Conservation (phyloP, 1,139 yeast genomes). For the Blastobotrys capitulatus region DNA sequence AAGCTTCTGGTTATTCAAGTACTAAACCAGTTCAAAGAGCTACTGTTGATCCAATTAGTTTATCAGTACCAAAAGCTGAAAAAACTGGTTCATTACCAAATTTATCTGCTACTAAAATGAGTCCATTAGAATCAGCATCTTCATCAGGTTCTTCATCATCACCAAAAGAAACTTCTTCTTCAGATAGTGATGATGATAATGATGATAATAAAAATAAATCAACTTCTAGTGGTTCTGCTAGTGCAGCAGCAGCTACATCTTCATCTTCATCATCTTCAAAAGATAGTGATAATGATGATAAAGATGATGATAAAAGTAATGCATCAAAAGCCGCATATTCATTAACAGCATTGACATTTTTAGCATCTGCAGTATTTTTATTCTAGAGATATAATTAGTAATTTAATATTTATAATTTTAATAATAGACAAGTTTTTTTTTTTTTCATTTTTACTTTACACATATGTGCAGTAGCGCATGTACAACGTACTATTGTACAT, state of each 20-base stretch:
- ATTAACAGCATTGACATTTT: background rate
- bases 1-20: constrained; percentile 24
- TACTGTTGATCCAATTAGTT: constrained; percentile 18
- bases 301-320: background rate
- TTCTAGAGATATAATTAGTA: background rate
- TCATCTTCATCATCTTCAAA: background rate
- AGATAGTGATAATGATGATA: background rate
- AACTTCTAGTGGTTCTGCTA: background rate
- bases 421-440: background rate
- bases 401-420: background rate
- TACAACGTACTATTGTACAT: background rate
- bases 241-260: background rate
- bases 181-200: background rate
- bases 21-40: constrained; percentile 14
- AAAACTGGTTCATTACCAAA: background rate
- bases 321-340: background rate
- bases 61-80: constrained; percentile 18
- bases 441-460: no score
- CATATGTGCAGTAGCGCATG: no score
- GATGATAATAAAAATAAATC: no score
- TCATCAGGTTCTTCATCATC: background rate
- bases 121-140: background rate
- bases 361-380: background rate
- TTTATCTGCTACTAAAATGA: background rate
- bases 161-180: background rate